These are phyloP conservation scores for Tricharina praecox DNA, from an alignment of 495 filamentous ascomycete genomes.

Conservation along the genomic window DNA sequence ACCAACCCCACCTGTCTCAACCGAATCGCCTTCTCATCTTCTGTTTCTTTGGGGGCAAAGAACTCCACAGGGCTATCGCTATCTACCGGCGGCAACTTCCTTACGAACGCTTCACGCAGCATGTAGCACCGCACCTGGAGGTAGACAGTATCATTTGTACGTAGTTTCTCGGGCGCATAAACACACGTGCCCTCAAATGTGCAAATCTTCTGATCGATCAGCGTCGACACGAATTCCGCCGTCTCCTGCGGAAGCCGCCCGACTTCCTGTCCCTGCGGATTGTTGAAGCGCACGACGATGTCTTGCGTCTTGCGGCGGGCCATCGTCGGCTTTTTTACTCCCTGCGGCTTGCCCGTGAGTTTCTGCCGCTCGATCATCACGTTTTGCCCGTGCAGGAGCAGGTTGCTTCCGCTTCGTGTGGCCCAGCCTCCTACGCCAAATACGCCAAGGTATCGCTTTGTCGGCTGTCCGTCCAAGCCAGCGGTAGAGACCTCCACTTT, in stretches of 20 bases:
- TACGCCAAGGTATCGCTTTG: slow-evolving; percentile 67
- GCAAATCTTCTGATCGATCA: slow-evolving; percentile 85
- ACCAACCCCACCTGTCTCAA: slow-evolving; percentile 75
- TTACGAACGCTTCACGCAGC: slow-evolving; percentile 51
- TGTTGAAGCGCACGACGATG: slow-evolving; percentile 88
- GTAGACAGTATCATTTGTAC: slow-evolving; percentile 85
- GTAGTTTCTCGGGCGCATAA: slow-evolving; percentile 67
- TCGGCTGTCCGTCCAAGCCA: too few species aligned
- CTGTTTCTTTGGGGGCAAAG: slow-evolving; percentile 60
- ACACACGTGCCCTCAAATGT: slow-evolving; percentile 75
- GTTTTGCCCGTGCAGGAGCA: slow-evolving; percentile 59
- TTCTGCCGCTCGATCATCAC: slow-evolving; percentile 78
- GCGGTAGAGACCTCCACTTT: too few species aligned
- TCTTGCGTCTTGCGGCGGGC: slow-evolving; percentile 45
- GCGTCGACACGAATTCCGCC: slow-evolving; percentile 81
- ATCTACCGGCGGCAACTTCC: slow-evolving; percentile 36
- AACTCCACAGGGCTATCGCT: slow-evolving; percentile 55
- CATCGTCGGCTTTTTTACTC: slow-evolving; percentile 27
- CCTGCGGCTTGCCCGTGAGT: slow-evolving; percentile 38
- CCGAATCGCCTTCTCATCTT: slow-evolving; percentile 70
- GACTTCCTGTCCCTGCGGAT: slow-evolving; percentile 58
- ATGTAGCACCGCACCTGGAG: slow-evolving; percentile 70
- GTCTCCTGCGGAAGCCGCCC: slow-evolving; percentile 78
- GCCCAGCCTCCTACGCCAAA: slow-evolving; percentile 88
- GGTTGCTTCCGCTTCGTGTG: slow-evolving; percentile 59